Conservation (phyloP, 225 moss, liverwort and hornwort species). For the Rhytidiadelphus loreus region DNA sequence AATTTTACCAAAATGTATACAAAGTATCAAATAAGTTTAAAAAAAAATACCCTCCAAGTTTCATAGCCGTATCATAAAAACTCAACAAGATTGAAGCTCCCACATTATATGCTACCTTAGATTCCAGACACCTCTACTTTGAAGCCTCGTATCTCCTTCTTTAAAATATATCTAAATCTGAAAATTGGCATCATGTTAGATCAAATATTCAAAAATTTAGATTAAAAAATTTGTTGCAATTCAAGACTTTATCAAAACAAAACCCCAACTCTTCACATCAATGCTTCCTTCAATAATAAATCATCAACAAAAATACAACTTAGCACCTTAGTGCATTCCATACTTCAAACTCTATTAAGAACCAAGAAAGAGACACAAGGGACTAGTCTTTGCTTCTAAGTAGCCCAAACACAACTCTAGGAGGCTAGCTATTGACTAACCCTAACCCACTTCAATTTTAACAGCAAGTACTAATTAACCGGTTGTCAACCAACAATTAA, state of each 20-base stretch:
- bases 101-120: neutral
- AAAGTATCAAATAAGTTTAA: neutral
- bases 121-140: neutral
- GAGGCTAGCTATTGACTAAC: accelerated
- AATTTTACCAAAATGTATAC: neutral
- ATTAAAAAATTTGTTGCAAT: no score
- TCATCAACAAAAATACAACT: no score
- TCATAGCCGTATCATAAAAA: neutral
- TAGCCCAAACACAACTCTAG: neutral
- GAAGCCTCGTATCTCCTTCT: neutral
- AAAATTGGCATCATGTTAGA: no score
- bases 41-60: neutral
- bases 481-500: neutral
- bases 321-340: no score
- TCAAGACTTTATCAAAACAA: no score
- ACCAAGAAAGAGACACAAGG: neutral
- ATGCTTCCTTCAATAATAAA: no score
- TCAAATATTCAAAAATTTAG: no score
- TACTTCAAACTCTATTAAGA: neutral
- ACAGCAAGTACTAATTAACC: neutral
- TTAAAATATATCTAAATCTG: neutral
- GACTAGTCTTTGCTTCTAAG: neutral
- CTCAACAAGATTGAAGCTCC: neutral
- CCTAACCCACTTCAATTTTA: accelerated
- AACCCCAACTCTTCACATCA: no score